Conservation (phyloP, 2,329 filamentous ascomycete species). For the Rhinocladiella mackenziei region DNA sequence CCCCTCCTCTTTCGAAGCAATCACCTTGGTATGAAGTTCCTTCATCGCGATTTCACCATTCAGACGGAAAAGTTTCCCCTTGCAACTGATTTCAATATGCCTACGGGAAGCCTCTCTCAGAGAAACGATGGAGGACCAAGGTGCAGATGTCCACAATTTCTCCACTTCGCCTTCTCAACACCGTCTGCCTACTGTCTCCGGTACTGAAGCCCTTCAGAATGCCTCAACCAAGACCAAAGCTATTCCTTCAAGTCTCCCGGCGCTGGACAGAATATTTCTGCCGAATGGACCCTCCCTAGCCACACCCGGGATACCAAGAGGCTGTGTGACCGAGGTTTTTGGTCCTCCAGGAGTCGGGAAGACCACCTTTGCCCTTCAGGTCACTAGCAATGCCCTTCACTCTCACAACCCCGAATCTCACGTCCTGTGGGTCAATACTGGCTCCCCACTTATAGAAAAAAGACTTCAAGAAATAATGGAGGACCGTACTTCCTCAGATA, state of each 20-base stretch:
- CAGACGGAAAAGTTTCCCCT: not conserved
- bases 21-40: not conserved
- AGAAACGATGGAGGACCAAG: conserved; percentile 53
- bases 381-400: conserved; percentile 60
- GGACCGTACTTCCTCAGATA: conserved; percentile 12
- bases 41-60: not conserved
- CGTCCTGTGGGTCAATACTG: conserved; percentile 72
- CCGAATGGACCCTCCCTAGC: conserved; percentile 7
- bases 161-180: conserved; percentile 39
- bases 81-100: conserved; percentile 8
- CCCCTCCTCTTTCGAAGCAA: no score
- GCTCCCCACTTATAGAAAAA: conserved; percentile 45
- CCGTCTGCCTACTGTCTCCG: conserved; percentile 71
- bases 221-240: conserved; percentile 27
- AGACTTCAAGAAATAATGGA: conserved; percentile 49
- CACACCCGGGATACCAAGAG: conserved; percentile 46
- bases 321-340: conserved; percentile 81
- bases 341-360: conserved; percentile 84
- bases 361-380: conserved; percentile 71
- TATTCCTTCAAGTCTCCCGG: conserved; percentile 54
- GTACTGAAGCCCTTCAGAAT: conserved; percentile 61
- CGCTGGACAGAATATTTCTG: conserved; percentile 50
- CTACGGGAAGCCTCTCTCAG: not conserved
- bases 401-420: conserved; percentile 46
- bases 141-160: conserved; percentile 56